Evolutionary conservation across 2,329 filamentous ascomycete species (phyloP).

Genomic region (Mariannaea sp.): DNA sequence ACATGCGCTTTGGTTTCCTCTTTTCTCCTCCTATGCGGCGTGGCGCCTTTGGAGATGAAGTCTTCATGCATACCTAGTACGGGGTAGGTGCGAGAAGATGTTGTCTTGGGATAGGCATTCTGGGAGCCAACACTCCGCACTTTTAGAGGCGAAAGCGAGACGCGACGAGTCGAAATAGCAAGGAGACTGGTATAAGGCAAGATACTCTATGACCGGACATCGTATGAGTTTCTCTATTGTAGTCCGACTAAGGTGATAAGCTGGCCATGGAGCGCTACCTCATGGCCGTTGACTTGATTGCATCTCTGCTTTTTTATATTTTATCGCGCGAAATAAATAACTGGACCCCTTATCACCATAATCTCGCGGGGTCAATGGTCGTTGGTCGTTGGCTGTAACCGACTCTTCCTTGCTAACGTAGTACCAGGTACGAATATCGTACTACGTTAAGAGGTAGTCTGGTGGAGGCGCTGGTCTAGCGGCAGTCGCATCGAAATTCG

Average conservation of each 20-base stretch:
- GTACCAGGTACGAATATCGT: no score
- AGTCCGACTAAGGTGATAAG: neutral
- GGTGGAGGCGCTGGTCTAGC: constrained; percentile 18
- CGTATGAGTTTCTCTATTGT: no score
- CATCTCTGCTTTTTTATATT: neutral
- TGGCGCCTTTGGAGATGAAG: constrained; percentile 16
- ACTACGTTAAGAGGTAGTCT: constrained; percentile 11
- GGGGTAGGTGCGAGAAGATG: constrained; percentile 6
- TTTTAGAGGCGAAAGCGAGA: neutral
- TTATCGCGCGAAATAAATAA: constrained; percentile 5
- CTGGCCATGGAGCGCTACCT: neutral
- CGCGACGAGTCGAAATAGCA: constrained; percentile 5
- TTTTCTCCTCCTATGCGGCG: constrained; percentile 6
- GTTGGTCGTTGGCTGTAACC: no score
- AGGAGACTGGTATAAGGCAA: neutral
- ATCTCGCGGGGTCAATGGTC: constrained; percentile 16
- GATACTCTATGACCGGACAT: no score
- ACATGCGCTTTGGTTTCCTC: no score
- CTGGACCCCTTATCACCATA: constrained; percentile 13
- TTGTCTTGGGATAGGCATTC: constrained; percentile 12
- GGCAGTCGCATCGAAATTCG: constrained; percentile 18
- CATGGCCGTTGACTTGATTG: neutral
- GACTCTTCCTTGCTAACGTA: no score
- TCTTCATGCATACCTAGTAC: constrained; percentile 14
- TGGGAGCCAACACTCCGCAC: neutral